Conservation (phyloP, 495 filamentous ascomycete genomes). For the Thozetella sp. region DNA sequence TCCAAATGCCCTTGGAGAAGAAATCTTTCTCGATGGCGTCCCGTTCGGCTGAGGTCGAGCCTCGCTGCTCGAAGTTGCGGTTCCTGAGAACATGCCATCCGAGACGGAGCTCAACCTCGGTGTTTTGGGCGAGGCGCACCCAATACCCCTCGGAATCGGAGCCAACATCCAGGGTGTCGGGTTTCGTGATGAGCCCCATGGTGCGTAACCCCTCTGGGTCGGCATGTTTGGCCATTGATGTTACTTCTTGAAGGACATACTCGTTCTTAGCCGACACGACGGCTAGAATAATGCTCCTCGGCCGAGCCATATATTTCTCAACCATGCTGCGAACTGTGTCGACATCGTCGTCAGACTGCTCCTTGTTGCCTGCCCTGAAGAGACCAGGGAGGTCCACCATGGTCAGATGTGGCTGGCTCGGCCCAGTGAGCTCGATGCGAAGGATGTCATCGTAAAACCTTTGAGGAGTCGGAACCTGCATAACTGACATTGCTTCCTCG, state of each 20-base stretch:
- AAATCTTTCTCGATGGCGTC: conserved; percentile 34
- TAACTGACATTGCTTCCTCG: conserved; percentile 48
- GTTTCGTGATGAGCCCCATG: conserved; percentile 41
- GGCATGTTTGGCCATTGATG: conserved; percentile 33
- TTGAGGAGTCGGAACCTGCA: conserved; percentile 47
- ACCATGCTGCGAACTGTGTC: conserved; percentile 48
- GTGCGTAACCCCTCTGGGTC: conserved; percentile 46
- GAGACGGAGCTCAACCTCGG: conserved; percentile 54
- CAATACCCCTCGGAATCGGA: conserved; percentile 20
- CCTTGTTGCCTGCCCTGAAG: conserved; percentile 53
- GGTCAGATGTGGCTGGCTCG: conserved; percentile 63
- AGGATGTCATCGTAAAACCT: conserved; percentile 66
- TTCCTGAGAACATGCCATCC: conserved; percentile 70
- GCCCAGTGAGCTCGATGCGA: conserved; percentile 68
- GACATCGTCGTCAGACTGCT: conserved; percentile 42
- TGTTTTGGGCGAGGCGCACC: conserved; percentile 38
- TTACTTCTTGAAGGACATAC: conserved; percentile 35
- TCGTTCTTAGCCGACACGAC: conserved; percentile 54
- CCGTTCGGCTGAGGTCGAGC: conserved; percentile 28
- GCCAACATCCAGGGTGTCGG: conserved; percentile 18
- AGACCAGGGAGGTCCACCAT: conserved; percentile 73
- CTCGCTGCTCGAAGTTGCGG: conserved; percentile 43
- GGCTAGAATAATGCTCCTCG: conserved; percentile 50
- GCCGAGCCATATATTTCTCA: conserved; percentile 44
- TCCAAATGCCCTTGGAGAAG: conserved; percentile 50